Percentiles rank a stretch among this genome's conserved stretches.
phyloP scores from a whole-genome alignment of 441 rosid genomes.

The Melastoma candidum region DNA sequence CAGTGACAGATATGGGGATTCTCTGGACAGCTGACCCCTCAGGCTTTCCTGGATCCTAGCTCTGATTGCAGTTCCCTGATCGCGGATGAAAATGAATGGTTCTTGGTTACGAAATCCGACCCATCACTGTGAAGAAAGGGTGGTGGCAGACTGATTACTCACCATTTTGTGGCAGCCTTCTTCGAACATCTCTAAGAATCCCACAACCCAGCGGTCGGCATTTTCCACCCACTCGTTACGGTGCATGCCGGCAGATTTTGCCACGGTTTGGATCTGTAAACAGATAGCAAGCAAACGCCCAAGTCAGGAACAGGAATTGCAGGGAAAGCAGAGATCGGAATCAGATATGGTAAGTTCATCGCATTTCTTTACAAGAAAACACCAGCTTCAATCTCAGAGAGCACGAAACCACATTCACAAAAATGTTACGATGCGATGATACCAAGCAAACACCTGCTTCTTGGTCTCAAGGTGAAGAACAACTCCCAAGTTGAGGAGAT shows the following conservation, averaged over 20 bases:
- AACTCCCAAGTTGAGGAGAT: too few species aligned
- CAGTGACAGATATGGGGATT: too few species aligned
- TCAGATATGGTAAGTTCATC: background rate
- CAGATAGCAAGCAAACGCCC: background rate
- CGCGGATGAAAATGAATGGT: background rate
- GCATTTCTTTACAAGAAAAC: background rate
- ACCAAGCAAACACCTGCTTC: too few species aligned
- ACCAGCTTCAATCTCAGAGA: background rate
- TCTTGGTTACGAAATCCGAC: background rate
- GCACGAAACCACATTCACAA: too few species aligned
- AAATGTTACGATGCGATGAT: too few species aligned
- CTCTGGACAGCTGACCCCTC: slow-evolving; percentile 7
- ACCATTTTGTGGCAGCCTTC: slow-evolving; percentile 12
- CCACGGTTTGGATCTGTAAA: slow-evolving; percentile 13
- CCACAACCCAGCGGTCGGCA: slow-evolving; percentile 12
- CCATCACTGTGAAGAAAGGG: background rate
- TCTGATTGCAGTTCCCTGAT: slow-evolving; percentile 12
- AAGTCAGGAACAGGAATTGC: background rate
- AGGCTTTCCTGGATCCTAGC: slow-evolving; percentile 12
- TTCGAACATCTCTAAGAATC: slow-evolving; percentile 16
- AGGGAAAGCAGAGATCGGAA: background rate
- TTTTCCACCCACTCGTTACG: slow-evolving; percentile 11
- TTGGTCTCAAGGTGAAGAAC: too few species aligned
- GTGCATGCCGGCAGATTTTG: slow-evolving; percentile 5
- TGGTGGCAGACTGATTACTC: background rate